phyloP scores from a whole-genome alignment of 1,284 basidiomycete species.

The Acaromyces ingoldii region DNA sequence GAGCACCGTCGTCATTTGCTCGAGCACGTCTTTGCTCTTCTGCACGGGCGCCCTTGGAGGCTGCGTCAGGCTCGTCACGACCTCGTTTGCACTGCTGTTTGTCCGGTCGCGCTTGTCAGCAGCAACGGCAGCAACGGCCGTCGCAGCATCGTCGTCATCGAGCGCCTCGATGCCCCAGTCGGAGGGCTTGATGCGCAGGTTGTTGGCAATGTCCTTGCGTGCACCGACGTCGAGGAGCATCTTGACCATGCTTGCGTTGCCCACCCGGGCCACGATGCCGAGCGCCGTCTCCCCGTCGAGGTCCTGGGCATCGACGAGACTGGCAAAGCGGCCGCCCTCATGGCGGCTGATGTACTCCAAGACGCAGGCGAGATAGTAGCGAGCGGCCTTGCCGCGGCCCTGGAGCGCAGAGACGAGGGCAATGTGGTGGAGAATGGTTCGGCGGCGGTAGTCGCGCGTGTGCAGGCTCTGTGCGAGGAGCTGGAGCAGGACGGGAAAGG shows the following conservation, averaged over 20 bases:
- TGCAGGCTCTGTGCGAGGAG: slow-evolving; percentile 68
- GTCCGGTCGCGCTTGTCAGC: neutral
- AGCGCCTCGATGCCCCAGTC: slow-evolving; percentile 62
- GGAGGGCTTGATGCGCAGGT: slow-evolving; percentile 81
- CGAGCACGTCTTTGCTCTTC: slow-evolving; percentile 86
- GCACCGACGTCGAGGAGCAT: slow-evolving; percentile 89
- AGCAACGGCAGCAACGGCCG: slow-evolving; percentile 4
- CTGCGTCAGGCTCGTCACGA: slow-evolving; percentile 56
- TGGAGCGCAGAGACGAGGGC: slow-evolving; percentile 84
- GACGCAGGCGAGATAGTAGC: slow-evolving; percentile 87
- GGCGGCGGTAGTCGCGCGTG: slow-evolving; percentile 82
- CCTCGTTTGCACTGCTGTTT: slow-evolving; percentile 54
- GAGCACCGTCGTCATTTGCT: slow-evolving; percentile 54
- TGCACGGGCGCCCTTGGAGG: slow-evolving; percentile 59
- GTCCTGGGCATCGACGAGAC: slow-evolving; percentile 85
- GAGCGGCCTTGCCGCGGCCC: slow-evolving; percentile 74
- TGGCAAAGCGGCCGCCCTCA: slow-evolving; percentile 48
- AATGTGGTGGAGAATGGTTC: slow-evolving; percentile 90
- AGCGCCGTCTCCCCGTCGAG: slow-evolving; percentile 93
- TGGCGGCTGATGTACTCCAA: slow-evolving; percentile 62
- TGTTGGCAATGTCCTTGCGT: slow-evolving; percentile 84
- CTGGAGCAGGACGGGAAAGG: slow-evolving; percentile 67
- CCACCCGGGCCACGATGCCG: slow-evolving; percentile 89
- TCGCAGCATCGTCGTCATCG: neutral
- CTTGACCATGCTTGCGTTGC: slow-evolving; percentile 79